A percentile compares a stretch with the other conserved stretches of the same genome.
Evolutionary conservation across 495 filamentous ascomycete genomes (phyloP).

Genomic region (Hypoxylon lenormandii): DNA sequence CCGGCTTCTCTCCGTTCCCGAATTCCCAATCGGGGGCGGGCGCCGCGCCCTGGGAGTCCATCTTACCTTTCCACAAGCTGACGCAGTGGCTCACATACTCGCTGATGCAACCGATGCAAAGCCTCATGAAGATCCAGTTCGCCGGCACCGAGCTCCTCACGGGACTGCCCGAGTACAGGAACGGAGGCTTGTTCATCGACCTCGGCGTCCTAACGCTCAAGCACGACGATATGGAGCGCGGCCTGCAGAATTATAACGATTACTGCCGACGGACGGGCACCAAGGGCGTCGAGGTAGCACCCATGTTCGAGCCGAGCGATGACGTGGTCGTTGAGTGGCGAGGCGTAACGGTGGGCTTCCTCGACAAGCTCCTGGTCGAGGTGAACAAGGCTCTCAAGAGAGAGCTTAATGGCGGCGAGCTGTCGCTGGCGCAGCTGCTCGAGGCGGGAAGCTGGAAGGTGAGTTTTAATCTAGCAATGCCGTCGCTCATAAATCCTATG

Average conservation of each 20-base stretch:
- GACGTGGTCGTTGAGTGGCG: slow-evolving; percentile 92
- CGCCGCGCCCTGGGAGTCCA: slow-evolving; percentile 86
- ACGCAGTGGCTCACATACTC: slow-evolving; percentile 93
- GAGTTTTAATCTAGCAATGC: slow-evolving; percentile 22
- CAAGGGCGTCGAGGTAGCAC: slow-evolving; percentile 75
- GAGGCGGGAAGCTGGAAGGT: slow-evolving; percentile 98
- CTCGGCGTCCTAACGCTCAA: slow-evolving; percentile 84
- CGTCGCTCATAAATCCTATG: not conserved
- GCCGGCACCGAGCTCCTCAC: slow-evolving; percentile 81
- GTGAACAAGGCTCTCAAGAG: slow-evolving; percentile 72
- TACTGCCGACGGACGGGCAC: slow-evolving; percentile 81
- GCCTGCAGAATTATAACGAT: slow-evolving; percentile 76
- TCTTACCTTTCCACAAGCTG: slow-evolving; percentile 93
- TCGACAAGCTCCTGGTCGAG: slow-evolving; percentile 78
- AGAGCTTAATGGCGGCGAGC: slow-evolving; percentile 65
- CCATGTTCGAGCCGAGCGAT: slow-evolving; percentile 80
- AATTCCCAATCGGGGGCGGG: slow-evolving; percentile 51
- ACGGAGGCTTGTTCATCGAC: slow-evolving; percentile 87
- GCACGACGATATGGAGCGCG: slow-evolving; percentile 69
- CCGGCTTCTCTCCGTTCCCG: slow-evolving; percentile 62
- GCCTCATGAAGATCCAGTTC: slow-evolving; percentile 79
- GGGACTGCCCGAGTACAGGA: slow-evolving; percentile 87
- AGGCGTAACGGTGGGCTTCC: slow-evolving; percentile 81
- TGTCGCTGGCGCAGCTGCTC: slow-evolving; percentile 81
- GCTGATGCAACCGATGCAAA: slow-evolving; percentile 86